These are phyloP conservation scores for Eleusine coracana DNA, from an alignment of 176 grass and related monocot species.

Conservation along the genomic window DNA sequence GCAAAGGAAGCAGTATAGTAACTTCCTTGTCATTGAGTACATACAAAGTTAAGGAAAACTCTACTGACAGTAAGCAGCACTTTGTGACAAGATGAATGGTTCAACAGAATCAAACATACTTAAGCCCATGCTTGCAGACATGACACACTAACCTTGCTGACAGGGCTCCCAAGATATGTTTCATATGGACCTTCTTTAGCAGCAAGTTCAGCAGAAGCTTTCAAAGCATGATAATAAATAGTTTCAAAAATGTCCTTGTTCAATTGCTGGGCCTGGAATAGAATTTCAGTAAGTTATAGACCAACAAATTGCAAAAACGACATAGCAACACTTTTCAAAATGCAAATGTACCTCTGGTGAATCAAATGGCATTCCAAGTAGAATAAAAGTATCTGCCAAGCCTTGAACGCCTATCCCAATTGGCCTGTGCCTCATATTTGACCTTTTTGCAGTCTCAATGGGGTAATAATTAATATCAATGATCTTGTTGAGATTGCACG, in stretches of 20 bases:
- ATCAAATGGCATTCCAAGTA: constrained; percentile 99
- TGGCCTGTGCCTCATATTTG: constrained; percentile 77
- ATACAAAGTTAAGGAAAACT: neutral
- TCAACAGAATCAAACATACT: neutral
- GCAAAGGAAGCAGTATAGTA: constrained; percentile 1
- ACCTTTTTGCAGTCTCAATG: constrained; percentile 72
- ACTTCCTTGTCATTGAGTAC: neutral
- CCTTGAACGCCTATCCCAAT: constrained; percentile 97
- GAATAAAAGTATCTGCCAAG: constrained; percentile 91
- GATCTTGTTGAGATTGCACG: constrained; percentile 90
- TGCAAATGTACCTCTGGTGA: constrained; percentile 66
- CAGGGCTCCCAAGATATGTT: constrained; percentile 83
- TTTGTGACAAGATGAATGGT: neutral
- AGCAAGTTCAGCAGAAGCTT: constrained; percentile 84
- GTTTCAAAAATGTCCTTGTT: constrained; percentile 99
- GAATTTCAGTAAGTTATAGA: constrained; percentile 9
- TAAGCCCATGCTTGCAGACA: no score
- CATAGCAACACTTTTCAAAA: neutral
- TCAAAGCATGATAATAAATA: constrained; percentile 81
- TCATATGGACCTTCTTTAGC: constrained; percentile 86
- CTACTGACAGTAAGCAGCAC: no score
- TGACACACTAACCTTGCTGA: constrained; percentile 70
- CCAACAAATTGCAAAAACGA: neutral
- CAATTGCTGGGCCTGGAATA: constrained; percentile 77
- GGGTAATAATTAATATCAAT: constrained; percentile 92